These are phyloP conservation scores for Coniosporium apollinis DNA, from an alignment of 495 filamentous ascomycete genomes.

Conservation along the genomic window DNA sequence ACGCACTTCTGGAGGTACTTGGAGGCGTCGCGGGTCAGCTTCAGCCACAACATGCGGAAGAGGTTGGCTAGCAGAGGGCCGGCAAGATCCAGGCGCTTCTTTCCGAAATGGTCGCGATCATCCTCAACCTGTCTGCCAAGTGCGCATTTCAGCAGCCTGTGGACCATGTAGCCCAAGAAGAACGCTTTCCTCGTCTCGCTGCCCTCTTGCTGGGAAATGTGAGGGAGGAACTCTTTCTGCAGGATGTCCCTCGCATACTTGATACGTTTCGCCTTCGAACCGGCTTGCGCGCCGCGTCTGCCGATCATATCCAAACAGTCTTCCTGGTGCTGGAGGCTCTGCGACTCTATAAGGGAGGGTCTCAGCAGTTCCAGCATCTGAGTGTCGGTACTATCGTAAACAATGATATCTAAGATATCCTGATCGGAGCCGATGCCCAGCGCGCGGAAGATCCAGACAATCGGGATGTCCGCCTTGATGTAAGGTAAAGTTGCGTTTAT, in stretches of 20 bases:
- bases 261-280: slow-evolving; percentile 74
- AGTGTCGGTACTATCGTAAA: slow-evolving; percentile 85
- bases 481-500: slow-evolving; percentile 83
- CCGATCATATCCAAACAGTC: slow-evolving; percentile 94
- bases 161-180: slow-evolving; percentile 98
- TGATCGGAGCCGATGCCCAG: slow-evolving; percentile 94
- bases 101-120: slow-evolving; percentile 97
- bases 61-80: slow-evolving; percentile 85
- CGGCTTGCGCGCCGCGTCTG: slow-evolving; percentile 63
- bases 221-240: slow-evolving; percentile 90
- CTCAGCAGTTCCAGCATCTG: slow-evolving; percentile 96
- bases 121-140: slow-evolving; percentile 83
- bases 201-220: slow-evolving; percentile 92
- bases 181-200: slow-evolving; percentile 94
- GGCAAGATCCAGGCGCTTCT: slow-evolving; percentile 92
- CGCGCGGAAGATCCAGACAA: slow-evolving; percentile 87
- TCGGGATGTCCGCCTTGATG: slow-evolving; percentile 81
- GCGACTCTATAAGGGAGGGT: slow-evolving; percentile 90
- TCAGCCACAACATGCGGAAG: slow-evolving; percentile 74
- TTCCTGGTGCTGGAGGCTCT: slow-evolving; percentile 88
- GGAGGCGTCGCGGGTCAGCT: slow-evolving; percentile 55
- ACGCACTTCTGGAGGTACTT: slow-evolving; percentile 81
- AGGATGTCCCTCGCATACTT: slow-evolving; percentile 82
- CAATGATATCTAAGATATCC: slow-evolving; percentile 94
- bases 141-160: slow-evolving; percentile 79